Evolutionary conservation across 2,329 filamentous ascomycete species (phyloP), one percentile per base, ranked within the genome.

Genomic region (Monilinia laxa): DNA sequence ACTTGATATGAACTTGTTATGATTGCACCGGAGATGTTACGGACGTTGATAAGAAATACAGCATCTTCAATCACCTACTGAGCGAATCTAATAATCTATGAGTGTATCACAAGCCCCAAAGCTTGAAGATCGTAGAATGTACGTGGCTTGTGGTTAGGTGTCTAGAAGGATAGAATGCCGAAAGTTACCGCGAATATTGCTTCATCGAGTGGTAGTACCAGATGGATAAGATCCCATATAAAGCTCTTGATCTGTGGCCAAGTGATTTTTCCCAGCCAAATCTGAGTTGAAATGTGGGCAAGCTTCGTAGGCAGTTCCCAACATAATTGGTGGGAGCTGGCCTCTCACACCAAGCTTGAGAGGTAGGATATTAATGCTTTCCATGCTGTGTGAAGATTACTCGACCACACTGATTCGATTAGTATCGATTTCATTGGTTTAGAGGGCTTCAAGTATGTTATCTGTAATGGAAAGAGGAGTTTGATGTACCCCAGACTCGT

Each of bases 1-100:
- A 83, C 83, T 65, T 53, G 25, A 35, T 25, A 23, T 18, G 25
- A 56, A 31, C 14, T 42, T 49, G 6, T 18, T 47, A 47, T 18
- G 35, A 23, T 25, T 49, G 20, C 20, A 14, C 7, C 14, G 51
- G 38, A 42, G 25, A 55, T 31, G 47, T 20, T 31, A 38, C 28
- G n/a, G 31, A 45, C 23, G 42, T 60, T 38, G 23, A 64, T 10
- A 53, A 65, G n/a, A 3, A 42, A 25, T 6, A 23, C 35, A 9
- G 52, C 38, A 45, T n/a, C 23, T 16, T 35, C 18, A 9, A 38
- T 51, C 58, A 38, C 45, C 25, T 11, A 20, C 18, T 25, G 58
- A 38, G n/a, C 16, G 31, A 23, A 38, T 25, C 7, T 31, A 10
- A 25, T 51, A 51, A 38, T 25, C 9, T 25, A n/a, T 23, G 20